phyloP scores from a whole-genome alignment of 1,284 basidiomycete genomes.

The Malassezia cuniculi region DNA sequence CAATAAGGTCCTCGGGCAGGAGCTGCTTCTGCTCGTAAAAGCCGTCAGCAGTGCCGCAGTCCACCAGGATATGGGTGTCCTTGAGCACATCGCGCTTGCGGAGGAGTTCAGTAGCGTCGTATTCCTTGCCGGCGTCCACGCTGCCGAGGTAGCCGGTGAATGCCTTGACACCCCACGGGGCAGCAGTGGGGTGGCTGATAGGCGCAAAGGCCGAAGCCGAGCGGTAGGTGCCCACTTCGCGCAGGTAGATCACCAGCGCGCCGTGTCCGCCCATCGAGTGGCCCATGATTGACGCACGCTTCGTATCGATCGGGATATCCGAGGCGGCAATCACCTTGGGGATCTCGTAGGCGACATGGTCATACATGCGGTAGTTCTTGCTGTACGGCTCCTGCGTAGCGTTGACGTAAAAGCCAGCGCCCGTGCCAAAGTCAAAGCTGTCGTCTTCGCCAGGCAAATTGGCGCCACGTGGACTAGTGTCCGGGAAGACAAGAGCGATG shows the following conservation, averaged over 20 bases:
- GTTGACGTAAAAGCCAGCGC: conserved; percentile 42
- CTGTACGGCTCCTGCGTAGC: conserved; percentile 36
- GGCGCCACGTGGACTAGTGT: conserved; percentile 87
- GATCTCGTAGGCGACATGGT: conserved; percentile 28
- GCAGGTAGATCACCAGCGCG: conserved; percentile 78
- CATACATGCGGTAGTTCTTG: conserved; percentile 39
- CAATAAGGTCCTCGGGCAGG: conserved; percentile 73
- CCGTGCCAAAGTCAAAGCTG: conserved; percentile 54
- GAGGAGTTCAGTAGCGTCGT: conserved; percentile 79
- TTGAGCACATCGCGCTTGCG: conserved; percentile 49
- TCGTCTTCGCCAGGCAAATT: conserved; percentile 71
- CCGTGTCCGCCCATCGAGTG: conserved; percentile 86
- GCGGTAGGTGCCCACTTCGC: conserved; percentile 56
- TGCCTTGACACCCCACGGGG: conserved; percentile 84
- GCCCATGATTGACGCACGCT: conserved; percentile 27
- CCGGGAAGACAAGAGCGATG: conserved; percentile 85
- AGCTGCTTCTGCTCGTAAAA: conserved; percentile 76
- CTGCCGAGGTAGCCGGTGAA: conserved; percentile 76
- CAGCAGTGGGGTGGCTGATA: conserved; percentile 72
- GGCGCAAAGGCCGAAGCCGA: conserved; percentile 90
- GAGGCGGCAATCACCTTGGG: conserved; percentile 18
- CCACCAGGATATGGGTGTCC: conserved; percentile 41
- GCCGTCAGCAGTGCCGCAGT: conserved; percentile 61
- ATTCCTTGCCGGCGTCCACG: conserved; percentile 60
- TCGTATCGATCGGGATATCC: conserved; percentile 26